These are phyloP conservation scores for Solanum corneliomulleri DNA, from an alignment of 257 asterid genomes.

Conservation along the genomic window DNA sequence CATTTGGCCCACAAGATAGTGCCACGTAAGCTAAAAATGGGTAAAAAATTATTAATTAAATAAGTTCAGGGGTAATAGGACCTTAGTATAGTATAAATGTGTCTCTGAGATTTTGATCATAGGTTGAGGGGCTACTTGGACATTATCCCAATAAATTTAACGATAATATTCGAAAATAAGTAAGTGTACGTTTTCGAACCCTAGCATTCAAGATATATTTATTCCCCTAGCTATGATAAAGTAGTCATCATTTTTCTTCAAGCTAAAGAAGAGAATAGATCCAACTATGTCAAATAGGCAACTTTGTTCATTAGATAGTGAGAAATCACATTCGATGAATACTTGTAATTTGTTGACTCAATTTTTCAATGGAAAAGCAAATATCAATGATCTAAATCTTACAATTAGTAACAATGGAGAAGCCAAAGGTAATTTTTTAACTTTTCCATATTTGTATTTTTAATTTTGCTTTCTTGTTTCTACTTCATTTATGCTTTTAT, in stretches of 20 bases:
- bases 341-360: conserved; percentile 7
- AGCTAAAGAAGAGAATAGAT: neutral
- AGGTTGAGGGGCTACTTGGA: too few relatives aligned
- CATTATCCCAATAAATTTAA: too few relatives aligned
- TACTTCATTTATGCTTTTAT: neutral
- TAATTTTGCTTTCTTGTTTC: neutral
- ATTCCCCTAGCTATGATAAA: neutral
- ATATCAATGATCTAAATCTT: neutral
- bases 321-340: neutral
- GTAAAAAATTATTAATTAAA: too few relatives aligned
- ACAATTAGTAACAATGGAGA: neutral
- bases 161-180: neutral
- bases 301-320: neutral
- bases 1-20: too few relatives aligned
- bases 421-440: neutral
- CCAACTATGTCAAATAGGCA: neutral
- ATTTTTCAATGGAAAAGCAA: conserved; percentile 5
- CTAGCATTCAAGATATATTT: neutral
- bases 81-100: too few relatives aligned
- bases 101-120: too few relatives aligned
- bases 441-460: neutral
- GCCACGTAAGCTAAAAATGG: too few relatives aligned
- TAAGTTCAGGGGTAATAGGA: too few relatives aligned
- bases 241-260: neutral
- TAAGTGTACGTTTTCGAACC: neutral